Evolutionary conservation across 306 rosid genomes (phyloP).

Genomic region (Casuarina glauca): DNA sequence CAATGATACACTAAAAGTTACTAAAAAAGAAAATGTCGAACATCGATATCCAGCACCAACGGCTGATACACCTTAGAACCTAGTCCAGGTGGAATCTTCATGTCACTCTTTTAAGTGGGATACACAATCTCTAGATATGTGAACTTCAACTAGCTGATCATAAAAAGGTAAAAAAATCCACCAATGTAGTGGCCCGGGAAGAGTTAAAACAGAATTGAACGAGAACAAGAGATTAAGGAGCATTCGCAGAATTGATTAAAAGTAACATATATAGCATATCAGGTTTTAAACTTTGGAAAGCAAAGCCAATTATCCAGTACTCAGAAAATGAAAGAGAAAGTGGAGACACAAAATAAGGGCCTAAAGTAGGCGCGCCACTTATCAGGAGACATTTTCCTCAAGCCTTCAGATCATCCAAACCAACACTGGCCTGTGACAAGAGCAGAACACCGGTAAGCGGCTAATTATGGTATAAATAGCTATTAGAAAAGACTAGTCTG

Average conservation of each 20-base stretch:
- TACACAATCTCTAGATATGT: not conserved
- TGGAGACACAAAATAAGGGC: not conserved
- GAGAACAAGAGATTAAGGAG: not conserved
- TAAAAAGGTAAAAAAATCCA: not conserved
- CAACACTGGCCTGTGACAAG: slow-evolving; percentile 66
- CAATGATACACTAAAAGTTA: too few species aligned
- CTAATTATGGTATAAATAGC: not conserved
- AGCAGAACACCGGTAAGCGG: slow-evolving; percentile 15
- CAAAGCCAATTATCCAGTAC: slow-evolving; percentile 13
- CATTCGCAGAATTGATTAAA: not conserved
- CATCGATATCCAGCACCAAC: not conserved
- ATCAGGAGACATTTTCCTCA: slow-evolving; percentile 28
- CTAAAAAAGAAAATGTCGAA: not conserved
- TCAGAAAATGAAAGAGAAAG: not conserved
- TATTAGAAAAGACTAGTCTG: not conserved
- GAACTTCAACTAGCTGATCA: not conserved
- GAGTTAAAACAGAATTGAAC: not conserved
- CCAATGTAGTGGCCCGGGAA: not conserved
- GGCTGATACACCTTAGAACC: not conserved
- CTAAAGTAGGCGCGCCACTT: slow-evolving; percentile 19
- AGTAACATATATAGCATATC: slow-evolving; percentile 7
- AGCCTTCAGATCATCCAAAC: slow-evolving; percentile 90
- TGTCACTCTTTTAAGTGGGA: not conserved
- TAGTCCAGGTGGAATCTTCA: not conserved
- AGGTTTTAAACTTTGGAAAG: slow-evolving; percentile 14